These are phyloP conservation scores for Volvox reticuliferus DNA, from an alignment of 139 green algal genomes.

Conservation along the genomic window DNA sequence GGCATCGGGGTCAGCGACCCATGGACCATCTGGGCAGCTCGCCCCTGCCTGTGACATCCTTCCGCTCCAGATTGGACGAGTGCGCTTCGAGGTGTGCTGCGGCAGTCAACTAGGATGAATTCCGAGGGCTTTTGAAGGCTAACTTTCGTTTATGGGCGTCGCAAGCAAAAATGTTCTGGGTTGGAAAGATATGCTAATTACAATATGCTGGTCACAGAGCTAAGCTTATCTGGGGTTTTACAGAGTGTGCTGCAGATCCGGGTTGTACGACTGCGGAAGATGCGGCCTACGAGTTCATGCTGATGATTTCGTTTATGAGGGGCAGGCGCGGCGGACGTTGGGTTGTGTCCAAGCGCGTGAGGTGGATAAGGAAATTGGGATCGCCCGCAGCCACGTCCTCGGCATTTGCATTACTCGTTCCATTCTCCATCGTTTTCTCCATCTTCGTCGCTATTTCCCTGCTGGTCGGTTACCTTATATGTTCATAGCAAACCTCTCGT, in stretches of 20 bases:
- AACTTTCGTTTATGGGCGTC: neutral
- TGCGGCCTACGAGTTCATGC: neutral
- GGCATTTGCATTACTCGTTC: too few relatives aligned
- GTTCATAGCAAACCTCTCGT: too few relatives aligned
- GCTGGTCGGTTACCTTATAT: neutral
- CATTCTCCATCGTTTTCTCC: too few relatives aligned
- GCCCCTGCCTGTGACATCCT: neutral
- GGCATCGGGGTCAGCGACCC: neutral
- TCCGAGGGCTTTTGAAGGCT: neutral
- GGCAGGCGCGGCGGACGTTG: neutral
- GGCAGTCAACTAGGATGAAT: neutral
- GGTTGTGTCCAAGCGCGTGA: neutral
- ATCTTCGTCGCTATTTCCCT: too few relatives aligned
- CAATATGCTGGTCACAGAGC: neutral
- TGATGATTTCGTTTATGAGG: neutral
- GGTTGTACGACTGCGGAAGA: neutral
- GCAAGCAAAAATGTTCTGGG: neutral
- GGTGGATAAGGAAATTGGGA: too few relatives aligned
- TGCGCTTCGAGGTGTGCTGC: conserved; percentile 19
- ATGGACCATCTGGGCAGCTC: neutral
- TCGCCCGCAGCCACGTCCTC: too few relatives aligned
- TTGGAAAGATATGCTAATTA: neutral
- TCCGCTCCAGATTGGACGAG: conserved; percentile 15
- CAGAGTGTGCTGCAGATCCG: neutral
- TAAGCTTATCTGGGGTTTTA: neutral